Evolutionary conservation across 2,329 filamentous ascomycete species (phyloP), one percentile per base, ranked within the genome.

Genomic region (Epichloe elymi): DNA sequence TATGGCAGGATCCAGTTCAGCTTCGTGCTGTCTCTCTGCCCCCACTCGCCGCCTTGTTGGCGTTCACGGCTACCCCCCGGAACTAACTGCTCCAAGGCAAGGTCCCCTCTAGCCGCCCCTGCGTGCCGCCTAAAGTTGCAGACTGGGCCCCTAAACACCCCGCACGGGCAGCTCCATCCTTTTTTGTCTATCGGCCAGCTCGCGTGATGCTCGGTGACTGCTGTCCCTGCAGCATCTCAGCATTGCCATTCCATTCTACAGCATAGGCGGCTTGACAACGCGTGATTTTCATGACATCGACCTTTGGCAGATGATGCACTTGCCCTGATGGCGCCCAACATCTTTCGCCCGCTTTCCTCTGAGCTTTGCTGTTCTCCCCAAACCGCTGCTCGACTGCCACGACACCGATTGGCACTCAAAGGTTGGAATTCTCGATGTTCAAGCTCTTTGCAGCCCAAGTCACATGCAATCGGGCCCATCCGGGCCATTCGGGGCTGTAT

Each of bases 341-440:
- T 66, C 51, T 57, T 68, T 53, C 65, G 65, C 48, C 64, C 65
- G 50, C 56, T 67, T 53, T 60, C 60, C 50, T 54, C 61, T 38
- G 63, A 66, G 59, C 59, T 68, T 20, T 61, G 58, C 56, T 55
- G 50, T 48, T 55, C 55, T 43, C 57, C 56, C 11, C 51, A 51
- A 10, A 49, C 60, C 12, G 55, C 60, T 14, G 55, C 59, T 51
- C 59, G 61, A 40, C 50, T 65, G 10, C 54, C 60, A 26, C 57
- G 55, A 49, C 54, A 59, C 54, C 54, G 56, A 38, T 54, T 60
- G 6, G 55, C 54, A 36, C 52, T 61, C 15, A 58, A 57, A 51
- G 57, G 61, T 63, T 49, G 11, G 35, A 12, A 30, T 26, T 8
- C 38, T 36, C 5, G 12, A 26, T n/a, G 10, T 41, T 5, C 23